Evolutionary conservation across 2,329 filamentous ascomycete species (phyloP).

Genomic region (Aphanocladium album): DNA sequence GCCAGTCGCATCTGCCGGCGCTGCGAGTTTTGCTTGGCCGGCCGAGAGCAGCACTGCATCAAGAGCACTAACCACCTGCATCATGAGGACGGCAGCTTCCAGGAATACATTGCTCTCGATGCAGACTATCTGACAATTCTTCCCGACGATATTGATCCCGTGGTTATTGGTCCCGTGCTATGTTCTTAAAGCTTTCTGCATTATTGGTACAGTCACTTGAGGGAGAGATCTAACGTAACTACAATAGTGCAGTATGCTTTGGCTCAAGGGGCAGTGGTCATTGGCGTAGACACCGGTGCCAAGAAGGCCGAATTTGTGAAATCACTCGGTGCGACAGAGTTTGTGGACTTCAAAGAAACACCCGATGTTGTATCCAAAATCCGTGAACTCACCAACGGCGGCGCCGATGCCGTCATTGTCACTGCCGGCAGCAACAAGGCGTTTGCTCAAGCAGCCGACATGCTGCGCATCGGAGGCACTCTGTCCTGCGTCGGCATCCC

Average conservation of each 20-base stretch:
- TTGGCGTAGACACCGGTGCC: constrained; percentile 12
- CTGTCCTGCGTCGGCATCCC: constrained; percentile 18
- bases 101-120: constrained; percentile 16
- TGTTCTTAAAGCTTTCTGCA: neutral
- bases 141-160: constrained; percentile 16
- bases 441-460: constrained; percentile 15
- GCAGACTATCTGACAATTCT: constrained; percentile 9
- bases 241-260: constrained; percentile 16
- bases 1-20: constrained; percentile 13
- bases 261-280: constrained; percentile 15
- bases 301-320: constrained; percentile 16
- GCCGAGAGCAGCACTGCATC: constrained; percentile 15
- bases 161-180: constrained; percentile 14
- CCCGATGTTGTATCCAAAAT: constrained; percentile 5
- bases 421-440: constrained; percentile 15
- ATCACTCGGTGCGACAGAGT: constrained; percentile 10
- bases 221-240: neutral
- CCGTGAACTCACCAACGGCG: constrained; percentile 11
- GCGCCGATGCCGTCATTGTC: constrained; percentile 16
- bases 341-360: constrained; percentile 15
- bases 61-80: constrained; percentile 18
- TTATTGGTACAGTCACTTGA: neutral
- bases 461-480: constrained; percentile 15
- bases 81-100: constrained; percentile 18
- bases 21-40: constrained; percentile 16